phyloP scores from a whole-genome alignment of 2,329 filamentous ascomycete species.

The Onygenales sp. region DNA sequence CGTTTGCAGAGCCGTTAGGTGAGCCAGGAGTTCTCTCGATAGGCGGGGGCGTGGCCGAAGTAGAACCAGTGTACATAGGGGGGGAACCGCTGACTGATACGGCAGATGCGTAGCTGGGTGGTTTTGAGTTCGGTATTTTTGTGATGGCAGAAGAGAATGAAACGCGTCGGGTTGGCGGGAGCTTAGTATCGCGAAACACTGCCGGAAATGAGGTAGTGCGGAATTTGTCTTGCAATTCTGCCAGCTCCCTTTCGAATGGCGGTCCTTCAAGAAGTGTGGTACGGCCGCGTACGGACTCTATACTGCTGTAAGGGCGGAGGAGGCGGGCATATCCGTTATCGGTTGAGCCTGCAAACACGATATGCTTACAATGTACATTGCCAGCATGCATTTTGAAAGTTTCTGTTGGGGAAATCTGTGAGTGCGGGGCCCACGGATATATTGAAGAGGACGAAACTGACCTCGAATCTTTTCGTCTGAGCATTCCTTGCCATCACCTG shows the following conservation, averaged over 20 bases:
- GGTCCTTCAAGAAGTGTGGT: conserved; percentile 29
- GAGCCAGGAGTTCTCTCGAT: background rate
- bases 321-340: conserved; percentile 37
- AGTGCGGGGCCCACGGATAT: background rate
- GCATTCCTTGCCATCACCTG: conserved; percentile 35
- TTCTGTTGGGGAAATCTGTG: conserved; percentile 13
- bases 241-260: conserved; percentile 29
- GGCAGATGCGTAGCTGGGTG: background rate
- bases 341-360: conserved; percentile 34
- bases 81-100: background rate
- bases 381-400: conserved; percentile 24
- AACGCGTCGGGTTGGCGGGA: background rate
- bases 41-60: background rate
- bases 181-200: background rate
- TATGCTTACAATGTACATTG: conserved; percentile 31
- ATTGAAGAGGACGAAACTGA: conserved; percentile 8
- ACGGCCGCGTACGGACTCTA: conserved; percentile 12
- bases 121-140: background rate
- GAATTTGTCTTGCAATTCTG: conserved; percentile 14
- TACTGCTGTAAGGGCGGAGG: conserved; percentile 22
- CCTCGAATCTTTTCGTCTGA: conserved; percentile 35
- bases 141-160: background rate
- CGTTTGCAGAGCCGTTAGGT: background rate
- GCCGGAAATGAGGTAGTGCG: conserved; percentile 1
- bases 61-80: background rate